Evolutionary conservation across 2,329 filamentous ascomycete species (phyloP).

Genomic region (Rhinocladiella mackenziei): DNA sequence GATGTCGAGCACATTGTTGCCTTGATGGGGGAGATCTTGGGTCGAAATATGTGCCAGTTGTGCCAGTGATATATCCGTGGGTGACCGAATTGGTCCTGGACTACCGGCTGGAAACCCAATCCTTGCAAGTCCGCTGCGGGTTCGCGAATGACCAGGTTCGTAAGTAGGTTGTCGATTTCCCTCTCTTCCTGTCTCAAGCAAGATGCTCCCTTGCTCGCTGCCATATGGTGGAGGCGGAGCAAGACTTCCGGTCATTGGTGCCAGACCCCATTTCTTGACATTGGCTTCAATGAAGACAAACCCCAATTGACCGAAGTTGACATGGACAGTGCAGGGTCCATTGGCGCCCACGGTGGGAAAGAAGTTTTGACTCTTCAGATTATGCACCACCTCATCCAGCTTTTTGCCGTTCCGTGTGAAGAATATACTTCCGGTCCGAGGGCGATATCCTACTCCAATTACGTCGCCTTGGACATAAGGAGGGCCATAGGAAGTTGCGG

Average conservation of each 20-base stretch:
- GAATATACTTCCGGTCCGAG: slow-evolving; percentile 90
- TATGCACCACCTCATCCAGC: slow-evolving; percentile 88
- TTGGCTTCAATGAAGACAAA: slow-evolving; percentile 99
- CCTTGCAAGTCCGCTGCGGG: slow-evolving; percentile 73
- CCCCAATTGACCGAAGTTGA: slow-evolving; percentile 95
- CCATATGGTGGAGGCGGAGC: slow-evolving; percentile 95
- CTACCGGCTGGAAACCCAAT: slow-evolving; percentile 66
- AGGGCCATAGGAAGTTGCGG: slow-evolving; percentile 72
- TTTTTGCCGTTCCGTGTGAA: slow-evolving; percentile 98
- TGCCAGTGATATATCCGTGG: slow-evolving; percentile 92
- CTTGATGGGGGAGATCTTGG: slow-evolving; percentile 51
- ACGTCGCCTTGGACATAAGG: slow-evolving; percentile 89
- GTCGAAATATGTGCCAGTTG: slow-evolving; percentile 70
- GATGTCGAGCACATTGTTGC: slow-evolving; percentile 64
- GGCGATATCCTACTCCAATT: slow-evolving; percentile 89
- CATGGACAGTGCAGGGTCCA: slow-evolving; percentile 85
- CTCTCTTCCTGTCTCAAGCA: slow-evolving; percentile 77
- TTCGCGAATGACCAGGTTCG: slow-evolving; percentile 65
- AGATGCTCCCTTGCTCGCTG: slow-evolving; percentile 92
- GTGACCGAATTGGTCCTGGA: slow-evolving; percentile 82
- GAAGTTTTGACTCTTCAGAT: slow-evolving; percentile 91
- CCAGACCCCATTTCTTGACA: slow-evolving; percentile 98
- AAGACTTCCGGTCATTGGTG: slow-evolving; percentile 90
- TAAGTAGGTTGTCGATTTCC: slow-evolving; percentile 44
- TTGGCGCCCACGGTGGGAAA: slow-evolving; percentile 97